Conservation (phyloP, 2,329 filamentous ascomycete genomes). For the Periconia sp. region DNA sequence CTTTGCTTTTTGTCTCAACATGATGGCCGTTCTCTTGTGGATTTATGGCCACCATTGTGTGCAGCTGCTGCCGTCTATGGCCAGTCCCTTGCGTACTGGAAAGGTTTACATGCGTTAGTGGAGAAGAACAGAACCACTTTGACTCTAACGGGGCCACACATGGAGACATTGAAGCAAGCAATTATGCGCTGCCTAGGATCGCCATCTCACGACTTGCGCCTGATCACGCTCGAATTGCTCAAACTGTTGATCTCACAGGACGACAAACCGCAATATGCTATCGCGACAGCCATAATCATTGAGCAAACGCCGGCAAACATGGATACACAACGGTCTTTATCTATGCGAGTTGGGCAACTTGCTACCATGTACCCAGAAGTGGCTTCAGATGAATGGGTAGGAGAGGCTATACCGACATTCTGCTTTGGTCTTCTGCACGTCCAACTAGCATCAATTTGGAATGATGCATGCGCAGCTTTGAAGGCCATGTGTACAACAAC, state of each 20-base stretch:
- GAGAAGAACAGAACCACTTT: constrained; percentile 60
- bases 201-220: constrained; percentile 72
- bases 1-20: constrained; percentile 70
- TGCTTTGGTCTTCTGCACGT: constrained; percentile 89
- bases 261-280: constrained; percentile 54
- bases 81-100: constrained; percentile 47
- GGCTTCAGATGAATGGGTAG: constrained; percentile 64
- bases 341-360: constrained; percentile 84
- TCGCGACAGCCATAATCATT: constrained; percentile 71
- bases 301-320: constrained; percentile 79
- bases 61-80: constrained; percentile 68
- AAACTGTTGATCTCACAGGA: constrained; percentile 55
- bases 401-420: constrained; percentile 74
- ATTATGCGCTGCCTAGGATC: constrained; percentile 74
- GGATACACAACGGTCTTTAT: constrained; percentile 73
- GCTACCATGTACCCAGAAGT: constrained; percentile 64
- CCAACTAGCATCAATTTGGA: constrained; percentile 82
- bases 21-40: constrained; percentile 51
- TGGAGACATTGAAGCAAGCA: constrained; percentile 63
- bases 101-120: constrained; percentile 58
- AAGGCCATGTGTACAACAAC: constrained; percentile 72
- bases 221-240: constrained; percentile 73
- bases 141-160: constrained; percentile 55
- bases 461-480: constrained; percentile 75
- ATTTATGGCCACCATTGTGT: constrained; percentile 66